Base-by-base conservation (phyloP, 169 alveolate genomes). In the Eimeria sp. region DNA sequence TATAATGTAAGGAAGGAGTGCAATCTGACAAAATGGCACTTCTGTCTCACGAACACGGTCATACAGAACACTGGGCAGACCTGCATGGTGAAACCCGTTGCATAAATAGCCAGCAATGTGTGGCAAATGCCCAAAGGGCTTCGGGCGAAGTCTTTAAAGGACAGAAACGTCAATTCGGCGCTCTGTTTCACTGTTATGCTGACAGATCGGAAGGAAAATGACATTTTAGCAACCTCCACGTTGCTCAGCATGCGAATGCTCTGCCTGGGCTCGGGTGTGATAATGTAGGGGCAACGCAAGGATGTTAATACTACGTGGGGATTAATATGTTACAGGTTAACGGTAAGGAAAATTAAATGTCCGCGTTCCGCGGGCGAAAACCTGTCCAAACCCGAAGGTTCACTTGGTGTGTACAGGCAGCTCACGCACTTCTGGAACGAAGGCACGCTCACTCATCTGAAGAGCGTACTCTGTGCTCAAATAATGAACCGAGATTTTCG, bases 41-140 rank as follows among this genome's bases (percentile, higher is more conserved):
- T 10, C 91, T 37, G 30, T 10, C 9, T 46, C 58, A n/a, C 37
- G 30, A 37, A 25, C 6, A 33, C 30, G 46, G 72, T 72, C 37
- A 27, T 46, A 25, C n/a, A 49, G 58, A 77, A 52, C 6, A 33
- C 49, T 14, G 49, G 49, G 58, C 88, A 40, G 72, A 93, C 96
- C 96, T 93, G 96, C 76, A 83, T 71, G 62, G 96, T 93, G 54
- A 72, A 93, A 16, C 96, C 96, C 27, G 80, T 58, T 11, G 94
- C 93, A 56, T 93, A 93, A 66, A 82, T 82, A 30, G 88, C 82
- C 77, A 93, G 93, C 77, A 93, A 68, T 23, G 91, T 56, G 88
- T 93, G 96, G 89, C 96, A 74, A 62, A 93, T 93, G 72, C 96
- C 96, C 52, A 93, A 37, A 6, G 96, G 96, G 66, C 93, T 83